Evolutionary conservation across 2,329 filamentous ascomycete genomes (phyloP).

Genomic region (Colletotrichum horii): DNA sequence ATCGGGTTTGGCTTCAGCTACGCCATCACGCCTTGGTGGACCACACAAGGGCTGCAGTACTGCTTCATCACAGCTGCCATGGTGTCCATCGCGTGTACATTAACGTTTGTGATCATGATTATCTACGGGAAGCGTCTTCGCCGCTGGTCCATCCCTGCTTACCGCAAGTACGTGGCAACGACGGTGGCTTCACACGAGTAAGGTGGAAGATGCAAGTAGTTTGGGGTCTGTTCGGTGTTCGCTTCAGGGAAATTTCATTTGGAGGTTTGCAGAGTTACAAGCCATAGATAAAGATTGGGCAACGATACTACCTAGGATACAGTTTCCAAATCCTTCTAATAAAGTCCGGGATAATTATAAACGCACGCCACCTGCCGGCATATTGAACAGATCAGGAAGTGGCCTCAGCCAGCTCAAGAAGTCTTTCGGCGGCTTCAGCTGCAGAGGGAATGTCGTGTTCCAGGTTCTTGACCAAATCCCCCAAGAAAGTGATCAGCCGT

Average conservation of each 20-base stretch:
- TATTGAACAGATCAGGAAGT: background rate
- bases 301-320: too few species aligned
- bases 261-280: rapidly evolving
- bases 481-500: background rate
- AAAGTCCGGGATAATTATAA: rapidly evolving
- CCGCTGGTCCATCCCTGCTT: background rate
- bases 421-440: background rate
- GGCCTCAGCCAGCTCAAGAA: background rate
- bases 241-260: background rate
- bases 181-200: background rate
- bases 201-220: background rate
- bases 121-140: background rate
- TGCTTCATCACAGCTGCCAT: background rate
- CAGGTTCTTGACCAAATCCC: background rate
- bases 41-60: background rate
- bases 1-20: background rate
- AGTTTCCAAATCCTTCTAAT: background rate
- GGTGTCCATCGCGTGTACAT: background rate
- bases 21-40: background rate
- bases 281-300: rapidly evolving
- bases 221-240: rapidly evolving
- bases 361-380: rapidly evolving
- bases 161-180: background rate
- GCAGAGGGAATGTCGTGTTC: background rate
- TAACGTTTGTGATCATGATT: background rate